These are phyloP conservation scores for Pythium rishiriense DNA, from an alignment of 352 stramenopile species.

Conservation along the genomic window DNA sequence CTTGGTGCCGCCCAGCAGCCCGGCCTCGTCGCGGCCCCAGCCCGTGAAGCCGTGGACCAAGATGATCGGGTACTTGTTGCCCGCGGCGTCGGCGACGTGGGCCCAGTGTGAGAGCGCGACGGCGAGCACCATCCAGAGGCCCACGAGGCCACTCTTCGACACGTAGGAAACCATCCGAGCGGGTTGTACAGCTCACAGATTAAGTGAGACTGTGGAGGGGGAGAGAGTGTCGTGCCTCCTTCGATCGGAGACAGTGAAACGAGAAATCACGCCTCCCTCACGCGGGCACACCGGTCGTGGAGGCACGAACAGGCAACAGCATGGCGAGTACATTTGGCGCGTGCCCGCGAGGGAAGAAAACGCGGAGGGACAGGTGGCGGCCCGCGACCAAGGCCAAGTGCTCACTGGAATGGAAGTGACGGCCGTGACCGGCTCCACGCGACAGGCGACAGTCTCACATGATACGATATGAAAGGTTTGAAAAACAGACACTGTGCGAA, in stretches of 20 bases:
- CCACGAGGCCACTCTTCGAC: background rate
- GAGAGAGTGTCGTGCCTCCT: background rate
- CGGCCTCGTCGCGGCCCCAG: slow-evolving; percentile 32
- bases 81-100: background rate
- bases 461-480: background rate
- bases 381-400: no score
- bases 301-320: background rate
- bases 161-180: background rate
- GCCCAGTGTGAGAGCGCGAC: background rate
- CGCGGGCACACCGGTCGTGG: background rate
- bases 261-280: background rate
- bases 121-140: background rate
- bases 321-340: background rate
- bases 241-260: background rate
- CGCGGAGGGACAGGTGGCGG: no score
- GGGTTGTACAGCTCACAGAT: background rate
- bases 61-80: slow-evolving; percentile 34
- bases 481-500: background rate
- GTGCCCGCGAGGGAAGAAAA: background rate
- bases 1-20: slow-evolving; percentile 18
- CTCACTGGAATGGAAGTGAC: no score
- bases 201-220: no score
- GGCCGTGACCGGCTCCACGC: background rate
- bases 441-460: background rate
- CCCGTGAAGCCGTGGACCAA: slow-evolving; percentile 40